Base-by-base conservation (phyloP, 768 basidiomycete genomes). In the Jaapia argillacea region DNA sequence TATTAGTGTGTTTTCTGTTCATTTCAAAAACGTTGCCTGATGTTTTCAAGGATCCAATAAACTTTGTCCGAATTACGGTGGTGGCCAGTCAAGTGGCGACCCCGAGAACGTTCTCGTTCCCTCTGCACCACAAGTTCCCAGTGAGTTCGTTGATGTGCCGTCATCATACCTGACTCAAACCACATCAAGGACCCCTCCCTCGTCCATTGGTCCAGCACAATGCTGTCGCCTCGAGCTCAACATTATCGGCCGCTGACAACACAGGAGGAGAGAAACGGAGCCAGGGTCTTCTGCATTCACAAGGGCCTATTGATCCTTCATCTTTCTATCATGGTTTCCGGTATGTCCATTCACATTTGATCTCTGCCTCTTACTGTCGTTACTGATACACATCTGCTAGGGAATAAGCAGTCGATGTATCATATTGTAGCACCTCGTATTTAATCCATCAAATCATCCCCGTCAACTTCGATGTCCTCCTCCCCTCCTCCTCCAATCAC, bases 151-250 rank as follows among this genome's bases (percentile, higher is more conserved):
- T 10, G 16, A 33, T 16, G 16, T 33, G 10, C 10, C 31, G 31
- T 33, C 31, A 10, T 33, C 31, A 10, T 33, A 10, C 10, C n/a
- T n/a, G n/a, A n/a, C n/a, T n/a, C n/a, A n/a, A n/a, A n/a, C n/a
- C n/a, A 49, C 62, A 66, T 48, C 63, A 16, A 10, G 10, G 16
- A 16, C 10, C 31, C 16, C 31, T 33, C 31, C 31, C 10, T 33
- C 31, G 31, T 10, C 31, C 31, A 10, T 10, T 16, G 31, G 31
- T 10, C 16, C 31, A 16, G 31, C 10, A 10, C 31, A 10, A 10
- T 33, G n/a, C 31, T 10, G 31, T 33, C 31, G 16, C 31, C 16
- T 10, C 31, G 10, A 16, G 10, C 16, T 33, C n/a, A n/a, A n/a
- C n/a, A n/a, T n/a, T n/a, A n/a, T n/a, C n/a, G n/a, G n/a, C n/a